Evolutionary conservation across 805 yeast species (phyloP).

Genomic region (Vanderwaltozyma tropicalis): DNA sequence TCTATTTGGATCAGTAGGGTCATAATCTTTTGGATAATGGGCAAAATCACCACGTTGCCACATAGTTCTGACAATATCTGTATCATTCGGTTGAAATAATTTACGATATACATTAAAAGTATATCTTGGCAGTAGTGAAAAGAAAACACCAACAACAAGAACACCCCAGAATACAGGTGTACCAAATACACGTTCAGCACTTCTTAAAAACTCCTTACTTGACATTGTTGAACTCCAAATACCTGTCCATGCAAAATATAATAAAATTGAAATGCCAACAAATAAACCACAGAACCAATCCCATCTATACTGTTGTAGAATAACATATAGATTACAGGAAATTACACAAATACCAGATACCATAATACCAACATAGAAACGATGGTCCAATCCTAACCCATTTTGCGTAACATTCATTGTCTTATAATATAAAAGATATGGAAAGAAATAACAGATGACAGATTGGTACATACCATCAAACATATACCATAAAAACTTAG

Average conservation of each 20-base stretch:
- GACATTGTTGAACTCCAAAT: conserved; percentile 52
- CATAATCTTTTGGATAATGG: conserved; percentile 56
- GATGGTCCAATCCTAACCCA: conserved; percentile 55
- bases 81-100: conserved; percentile 50
- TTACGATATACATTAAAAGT: conserved; percentile 46
- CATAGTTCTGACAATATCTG: conserved; percentile 67
- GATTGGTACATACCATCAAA: conserved; percentile 71
- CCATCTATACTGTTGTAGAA: conserved; percentile 68
- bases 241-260: conserved; percentile 71
- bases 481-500: conserved; percentile 65
- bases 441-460: conserved; percentile 61
- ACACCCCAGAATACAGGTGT: conserved; percentile 58
- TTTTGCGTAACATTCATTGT: conserved; percentile 38
- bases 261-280: conserved; percentile 45
- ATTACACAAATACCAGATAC: conserved; percentile 59
- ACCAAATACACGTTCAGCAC: conserved; percentile 56
- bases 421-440: conserved; percentile 43
- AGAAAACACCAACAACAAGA: conserved; percentile 49
- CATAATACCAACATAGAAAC: conserved; percentile 60
- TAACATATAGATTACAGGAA: conserved; percentile 55
- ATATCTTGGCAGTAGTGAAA: conserved; percentile 61
- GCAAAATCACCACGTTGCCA: conserved; percentile 55
- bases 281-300: conserved; percentile 61
- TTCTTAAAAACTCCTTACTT: conserved; percentile 54
- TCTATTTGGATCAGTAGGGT: conserved; percentile 71